Conservation (phyloP, 345 rosid genomes). For the Turnera subulata region DNA sequence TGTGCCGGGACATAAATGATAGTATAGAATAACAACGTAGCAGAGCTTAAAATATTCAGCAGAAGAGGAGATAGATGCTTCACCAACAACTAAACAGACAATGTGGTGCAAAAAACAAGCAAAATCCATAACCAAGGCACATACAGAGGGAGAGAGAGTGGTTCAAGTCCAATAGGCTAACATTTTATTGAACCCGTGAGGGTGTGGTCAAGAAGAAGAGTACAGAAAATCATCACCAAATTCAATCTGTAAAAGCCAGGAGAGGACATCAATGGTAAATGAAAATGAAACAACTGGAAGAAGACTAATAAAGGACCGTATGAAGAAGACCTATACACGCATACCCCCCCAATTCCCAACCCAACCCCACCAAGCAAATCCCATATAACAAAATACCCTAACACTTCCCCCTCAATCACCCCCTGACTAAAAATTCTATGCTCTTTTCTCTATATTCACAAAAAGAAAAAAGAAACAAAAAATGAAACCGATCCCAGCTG, state of each 20-base stretch:
- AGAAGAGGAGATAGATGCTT: no score
- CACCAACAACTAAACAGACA: no score
- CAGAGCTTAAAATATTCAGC: no score
- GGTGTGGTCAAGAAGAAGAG: background rate
- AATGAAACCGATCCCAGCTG: conserved; percentile 5
- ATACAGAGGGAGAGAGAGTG: background rate
- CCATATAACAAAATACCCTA: no score
- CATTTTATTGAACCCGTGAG: no score
- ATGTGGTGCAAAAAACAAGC: no score
- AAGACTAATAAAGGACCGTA: no score
- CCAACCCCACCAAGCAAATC: background rate
- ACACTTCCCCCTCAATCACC: background rate
- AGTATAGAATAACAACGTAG: no score
- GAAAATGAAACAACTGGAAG: no score
- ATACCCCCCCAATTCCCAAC: conserved; percentile 7
- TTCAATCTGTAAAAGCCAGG: conserved; percentile 23
- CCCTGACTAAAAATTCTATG: conserved; percentile 20
- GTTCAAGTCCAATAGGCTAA: no score
- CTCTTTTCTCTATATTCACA: conserved; percentile 36
- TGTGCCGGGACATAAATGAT: no score
- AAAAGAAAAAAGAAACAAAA: conserved; percentile 9
- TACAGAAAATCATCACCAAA: conserved; percentile 26
- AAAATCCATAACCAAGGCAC: background rate
- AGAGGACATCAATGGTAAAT: conserved; percentile 25
- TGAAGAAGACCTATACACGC: conserved; percentile 43